phyloP scores from a whole-genome alignment of 495 filamentous ascomycete genomes.

The Pyrenula aspistea region DNA sequence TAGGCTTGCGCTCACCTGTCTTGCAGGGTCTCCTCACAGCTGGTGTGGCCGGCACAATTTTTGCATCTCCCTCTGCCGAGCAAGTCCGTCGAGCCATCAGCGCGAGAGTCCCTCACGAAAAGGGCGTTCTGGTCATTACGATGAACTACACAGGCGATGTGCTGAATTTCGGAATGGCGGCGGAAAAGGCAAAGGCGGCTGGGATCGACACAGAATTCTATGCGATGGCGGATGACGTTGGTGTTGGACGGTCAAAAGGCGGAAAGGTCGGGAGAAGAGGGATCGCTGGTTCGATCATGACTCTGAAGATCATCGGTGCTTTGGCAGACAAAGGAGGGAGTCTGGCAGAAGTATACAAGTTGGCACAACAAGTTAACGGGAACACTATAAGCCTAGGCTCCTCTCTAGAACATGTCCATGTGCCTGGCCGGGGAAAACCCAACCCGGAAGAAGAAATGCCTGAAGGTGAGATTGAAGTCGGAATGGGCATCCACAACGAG shows the following conservation, averaged over 20 bases:
- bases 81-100: slow-evolving; percentile 73
- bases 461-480: slow-evolving; percentile 74
- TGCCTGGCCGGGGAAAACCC: slow-evolving; percentile 57
- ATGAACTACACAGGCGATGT: slow-evolving; percentile 70
- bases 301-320: slow-evolving; percentile 82
- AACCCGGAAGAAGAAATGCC: slow-evolving; percentile 43
- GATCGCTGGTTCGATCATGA: slow-evolving; percentile 80
- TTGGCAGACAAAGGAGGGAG: slow-evolving; percentile 60
- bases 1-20: no score
- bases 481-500: slow-evolving; percentile 99
- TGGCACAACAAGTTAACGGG: slow-evolving; percentile 57
- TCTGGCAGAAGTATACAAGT: slow-evolving; percentile 54
- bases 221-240: slow-evolving; percentile 90
- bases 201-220: slow-evolving; percentile 82
- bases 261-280: slow-evolving; percentile 90
- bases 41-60: slow-evolving; percentile 85
- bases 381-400: slow-evolving; percentile 83
- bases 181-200: slow-evolving; percentile 79
- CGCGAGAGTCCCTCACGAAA: slow-evolving; percentile 51
- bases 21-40: slow-evolving; percentile 66
- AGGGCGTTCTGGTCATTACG: slow-evolving; percentile 61
- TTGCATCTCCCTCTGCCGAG: slow-evolving; percentile 77
- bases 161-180: slow-evolving; percentile 87
- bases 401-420: slow-evolving; percentile 80
- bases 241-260: slow-evolving; percentile 68